A percentile compares a stretch with the other conserved stretches of the same genome.
Evolutionary conservation across 257 asterid genomes (phyloP).

Genomic region (Solanum rostratum): DNA sequence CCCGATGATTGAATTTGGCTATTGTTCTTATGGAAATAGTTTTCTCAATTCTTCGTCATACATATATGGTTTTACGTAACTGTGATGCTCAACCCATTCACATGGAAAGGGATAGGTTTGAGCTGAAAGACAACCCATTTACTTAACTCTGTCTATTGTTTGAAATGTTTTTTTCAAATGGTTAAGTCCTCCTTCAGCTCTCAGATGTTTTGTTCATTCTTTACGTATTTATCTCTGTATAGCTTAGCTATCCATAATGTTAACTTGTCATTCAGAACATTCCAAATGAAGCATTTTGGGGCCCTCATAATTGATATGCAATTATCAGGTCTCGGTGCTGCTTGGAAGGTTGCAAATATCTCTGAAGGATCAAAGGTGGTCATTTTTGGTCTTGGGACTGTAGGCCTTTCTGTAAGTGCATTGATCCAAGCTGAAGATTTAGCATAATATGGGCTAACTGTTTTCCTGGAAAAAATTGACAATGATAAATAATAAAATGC

Average conservation of each 20-base stretch:
- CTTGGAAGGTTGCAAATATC: constrained; percentile 93
- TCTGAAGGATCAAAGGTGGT: constrained; percentile 74
- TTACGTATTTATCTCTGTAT: background rate
- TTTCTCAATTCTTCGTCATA: background rate
- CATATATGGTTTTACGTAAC: background rate
- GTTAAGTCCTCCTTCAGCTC: background rate
- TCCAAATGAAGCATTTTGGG: constrained; percentile 1
- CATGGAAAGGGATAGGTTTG: background rate
- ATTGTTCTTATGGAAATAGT: background rate
- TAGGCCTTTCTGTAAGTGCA: constrained; percentile 87
- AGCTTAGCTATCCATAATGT: background rate
- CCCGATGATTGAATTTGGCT: background rate
- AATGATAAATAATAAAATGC: background rate
- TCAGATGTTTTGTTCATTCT: background rate
- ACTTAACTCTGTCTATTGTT: no score
- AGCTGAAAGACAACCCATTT: background rate
- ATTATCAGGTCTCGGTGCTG: constrained; percentile 85
- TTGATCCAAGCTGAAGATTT: background rate
- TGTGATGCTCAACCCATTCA: background rate
- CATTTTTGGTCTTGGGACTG: constrained; percentile 94
- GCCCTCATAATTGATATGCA: background rate
- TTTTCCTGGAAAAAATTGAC: background rate
- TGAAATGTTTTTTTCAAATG: background rate
- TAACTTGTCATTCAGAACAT: background rate
- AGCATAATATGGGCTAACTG: background rate